Conservation (phyloP, 768 basidiomycete genomes). For the Mycena kentingensis region DNA sequence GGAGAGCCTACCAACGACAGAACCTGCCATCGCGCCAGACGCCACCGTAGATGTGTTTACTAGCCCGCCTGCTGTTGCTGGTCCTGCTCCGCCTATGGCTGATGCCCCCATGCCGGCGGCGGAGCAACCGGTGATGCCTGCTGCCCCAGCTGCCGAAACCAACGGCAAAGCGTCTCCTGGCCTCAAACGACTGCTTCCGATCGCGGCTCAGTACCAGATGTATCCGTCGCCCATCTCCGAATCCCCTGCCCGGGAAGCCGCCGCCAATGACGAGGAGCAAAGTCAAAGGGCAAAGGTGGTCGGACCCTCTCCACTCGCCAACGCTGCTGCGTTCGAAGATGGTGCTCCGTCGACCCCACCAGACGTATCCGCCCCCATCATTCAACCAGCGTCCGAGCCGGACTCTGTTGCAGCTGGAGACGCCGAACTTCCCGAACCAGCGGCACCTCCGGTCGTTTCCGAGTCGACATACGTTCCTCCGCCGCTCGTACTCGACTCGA, state of each 20-base stretch:
- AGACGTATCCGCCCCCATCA: constrained; percentile 6
- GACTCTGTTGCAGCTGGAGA: not conserved
- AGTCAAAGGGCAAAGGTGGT: constrained; percentile 25
- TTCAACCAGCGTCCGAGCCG: not conserved
- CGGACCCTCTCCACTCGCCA: constrained; percentile 48
- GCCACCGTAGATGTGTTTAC: too few relatives aligned
- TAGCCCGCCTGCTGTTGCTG: not conserved
- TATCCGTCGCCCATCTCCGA: constrained; percentile 70
- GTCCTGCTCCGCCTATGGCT: not conserved
- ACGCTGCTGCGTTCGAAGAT: constrained; percentile 26
- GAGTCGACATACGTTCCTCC: constrained; percentile 37
- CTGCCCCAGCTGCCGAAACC: constrained; percentile 21
- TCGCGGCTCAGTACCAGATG: constrained; percentile 24
- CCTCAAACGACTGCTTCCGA: constrained; percentile 23
- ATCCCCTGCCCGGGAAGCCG: constrained; percentile 63
- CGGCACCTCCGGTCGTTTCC: not conserved
- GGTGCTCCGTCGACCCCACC: constrained; percentile 8
- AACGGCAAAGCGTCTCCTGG: constrained; percentile 28
- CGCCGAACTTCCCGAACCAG: not conserved
- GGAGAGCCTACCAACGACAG: not conserved
- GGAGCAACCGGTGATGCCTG: not conserved
- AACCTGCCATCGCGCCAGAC: constrained; percentile 28
- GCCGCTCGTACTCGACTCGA: constrained; percentile 38
- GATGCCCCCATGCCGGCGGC: not conserved
- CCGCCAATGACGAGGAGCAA: constrained; percentile 35